Percentiles rank a stretch among this genome's conserved stretches.
Conservation (phyloP, 148 eudicot species). For the Diospyros lotus region DNA sequence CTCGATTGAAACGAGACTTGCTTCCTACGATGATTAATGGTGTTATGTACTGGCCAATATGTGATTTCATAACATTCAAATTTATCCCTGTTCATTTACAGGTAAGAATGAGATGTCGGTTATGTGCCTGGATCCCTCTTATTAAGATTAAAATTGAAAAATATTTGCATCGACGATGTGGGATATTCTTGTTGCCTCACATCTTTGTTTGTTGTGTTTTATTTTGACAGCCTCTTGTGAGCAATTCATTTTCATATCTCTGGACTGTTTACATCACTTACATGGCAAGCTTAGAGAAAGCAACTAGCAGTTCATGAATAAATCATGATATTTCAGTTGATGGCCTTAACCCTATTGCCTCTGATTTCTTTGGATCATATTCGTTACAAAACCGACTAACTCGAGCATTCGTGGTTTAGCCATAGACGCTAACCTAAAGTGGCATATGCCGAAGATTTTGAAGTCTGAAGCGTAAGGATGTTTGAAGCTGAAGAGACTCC, state of each 20-base stretch:
- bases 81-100: slow-evolving; percentile 87
- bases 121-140: background rate
- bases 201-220: background rate
- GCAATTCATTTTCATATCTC: slow-evolving; percentile 77
- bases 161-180: background rate
- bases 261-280: slow-evolving; percentile 91
- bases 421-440: background rate
- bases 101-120: slow-evolving; percentile 30
- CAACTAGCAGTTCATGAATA: slow-evolving; percentile 16
- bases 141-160: background rate
- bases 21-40: slow-evolving; percentile 72
- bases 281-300: slow-evolving; percentile 82
- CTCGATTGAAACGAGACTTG: slow-evolving; percentile 77
- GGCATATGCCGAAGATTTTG: background rate
- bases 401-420: background rate
- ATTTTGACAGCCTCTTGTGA: slow-evolving; percentile 65
- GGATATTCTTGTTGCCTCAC: background rate
- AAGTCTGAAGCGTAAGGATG: background rate
- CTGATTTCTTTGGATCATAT: background rate
- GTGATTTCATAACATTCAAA: slow-evolving; percentile 88
- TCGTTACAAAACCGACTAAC: background rate
- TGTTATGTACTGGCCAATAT: slow-evolving; percentile 84
- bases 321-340: background rate
- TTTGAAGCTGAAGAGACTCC: background rate
- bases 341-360: background rate